phyloP scores from a whole-genome alignment of 1,284 basidiomycete genomes.

The Neonothopanus nambi region DNA sequence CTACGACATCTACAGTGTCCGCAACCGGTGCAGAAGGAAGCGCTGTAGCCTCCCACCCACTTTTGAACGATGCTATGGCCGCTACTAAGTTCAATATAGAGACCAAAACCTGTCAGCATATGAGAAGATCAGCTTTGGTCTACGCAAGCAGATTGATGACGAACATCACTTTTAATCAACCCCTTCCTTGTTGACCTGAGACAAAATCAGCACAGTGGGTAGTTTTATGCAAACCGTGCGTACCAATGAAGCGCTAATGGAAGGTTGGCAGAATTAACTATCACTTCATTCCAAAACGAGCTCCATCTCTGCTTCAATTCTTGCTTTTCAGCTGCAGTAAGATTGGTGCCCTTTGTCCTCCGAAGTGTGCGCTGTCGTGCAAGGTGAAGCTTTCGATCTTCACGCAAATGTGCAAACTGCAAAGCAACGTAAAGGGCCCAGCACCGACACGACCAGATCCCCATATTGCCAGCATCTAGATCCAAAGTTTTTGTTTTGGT shows the following conservation, averaged over 20 bases:
- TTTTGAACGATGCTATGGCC: slow-evolving; percentile 64
- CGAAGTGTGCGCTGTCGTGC: slow-evolving; percentile 54
- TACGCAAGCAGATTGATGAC: not conserved
- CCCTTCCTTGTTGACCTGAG: slow-evolving; percentile 68
- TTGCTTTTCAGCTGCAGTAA: slow-evolving; percentile 49
- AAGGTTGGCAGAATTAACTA: slow-evolving; percentile 75
- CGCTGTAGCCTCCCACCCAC: slow-evolving; percentile 75
- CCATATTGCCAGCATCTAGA: slow-evolving; percentile 48
- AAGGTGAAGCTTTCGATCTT: slow-evolving; percentile 62
- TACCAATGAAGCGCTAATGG: slow-evolving; percentile 86
- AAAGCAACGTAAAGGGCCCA: slow-evolving; percentile 77
- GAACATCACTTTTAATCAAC: slow-evolving; percentile 65
- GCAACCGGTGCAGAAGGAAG: slow-evolving; percentile 34
- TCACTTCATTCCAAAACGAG: slow-evolving; percentile 71
- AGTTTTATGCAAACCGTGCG: slow-evolving; percentile 24
- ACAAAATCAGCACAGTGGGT: slow-evolving; percentile 1
- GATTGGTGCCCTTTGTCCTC: slow-evolving; percentile 54
- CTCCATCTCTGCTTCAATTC: slow-evolving; percentile 64
- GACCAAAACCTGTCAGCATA: slow-evolving; percentile 53
- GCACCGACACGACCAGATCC: slow-evolving; percentile 72
- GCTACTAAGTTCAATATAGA: slow-evolving; percentile 64
- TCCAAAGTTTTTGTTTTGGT: slow-evolving; percentile 40
- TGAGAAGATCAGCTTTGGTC: not conserved
- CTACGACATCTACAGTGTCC: not conserved
- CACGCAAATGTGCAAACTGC: slow-evolving; percentile 69